Evolutionary conservation across 495 filamentous ascomycete genomes (phyloP).

Genomic region (Terfezia boudieri): DNA sequence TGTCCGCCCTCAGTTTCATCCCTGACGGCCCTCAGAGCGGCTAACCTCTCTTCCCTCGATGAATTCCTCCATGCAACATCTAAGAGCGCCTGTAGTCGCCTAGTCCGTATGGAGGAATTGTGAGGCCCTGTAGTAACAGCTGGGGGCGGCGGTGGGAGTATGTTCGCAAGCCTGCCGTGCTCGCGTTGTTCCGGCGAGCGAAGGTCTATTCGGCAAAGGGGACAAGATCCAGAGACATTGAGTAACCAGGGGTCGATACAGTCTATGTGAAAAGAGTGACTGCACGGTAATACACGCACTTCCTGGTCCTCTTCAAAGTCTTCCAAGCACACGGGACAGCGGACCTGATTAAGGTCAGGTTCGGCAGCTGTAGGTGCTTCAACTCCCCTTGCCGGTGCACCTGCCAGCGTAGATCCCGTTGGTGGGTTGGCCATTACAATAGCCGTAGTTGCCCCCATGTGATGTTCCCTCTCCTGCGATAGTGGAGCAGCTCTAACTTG

Average conservation of each 20-base stretch:
- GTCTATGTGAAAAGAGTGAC: conserved; percentile 83
- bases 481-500: too few relatives aligned
- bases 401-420: neutral
- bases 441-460: neutral
- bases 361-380: neutral
- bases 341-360: conserved; percentile 16
- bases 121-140: neutral
- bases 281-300: conserved; percentile 74
- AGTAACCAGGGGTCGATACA: conserved; percentile 95
- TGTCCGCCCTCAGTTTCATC: neutral
- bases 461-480: neutral
- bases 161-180: too few relatives aligned
- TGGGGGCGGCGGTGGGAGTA: neutral
- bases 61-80: neutral
- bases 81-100: neutral
- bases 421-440: neutral
- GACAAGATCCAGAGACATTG: conserved; percentile 90
- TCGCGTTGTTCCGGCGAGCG: conserved; percentile 9
- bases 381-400: neutral
- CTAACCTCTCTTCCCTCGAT: conserved; percentile 12
- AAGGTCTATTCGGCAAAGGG: conserved; percentile 37
- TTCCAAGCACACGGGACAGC: conserved; percentile 49
- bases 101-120: neutral
- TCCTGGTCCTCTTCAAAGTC: conserved; percentile 84
- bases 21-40: conserved; percentile 8